phyloP scores from a whole-genome alignment of 2,329 filamentous ascomycete species.

The Hansfordia pulvinata region DNA sequence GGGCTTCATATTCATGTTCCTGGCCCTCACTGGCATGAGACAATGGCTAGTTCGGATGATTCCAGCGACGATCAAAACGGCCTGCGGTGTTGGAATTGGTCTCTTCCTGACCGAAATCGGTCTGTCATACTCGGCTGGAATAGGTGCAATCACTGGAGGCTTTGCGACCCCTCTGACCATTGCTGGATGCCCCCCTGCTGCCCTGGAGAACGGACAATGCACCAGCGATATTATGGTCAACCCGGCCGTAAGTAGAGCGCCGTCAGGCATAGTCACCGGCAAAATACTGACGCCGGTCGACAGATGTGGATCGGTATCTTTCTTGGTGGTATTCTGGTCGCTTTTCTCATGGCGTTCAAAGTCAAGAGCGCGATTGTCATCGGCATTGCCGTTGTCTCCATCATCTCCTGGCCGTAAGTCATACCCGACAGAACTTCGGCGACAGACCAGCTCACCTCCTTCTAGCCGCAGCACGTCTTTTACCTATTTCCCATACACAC shows the following conservation, averaged over 20 bases:
- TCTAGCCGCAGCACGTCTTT: conserved; percentile 48
- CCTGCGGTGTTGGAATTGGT: conserved; percentile 52
- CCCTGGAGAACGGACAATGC: conserved; percentile 37
- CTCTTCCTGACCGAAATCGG: conserved; percentile 51
- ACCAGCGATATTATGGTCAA: conserved; percentile 57
- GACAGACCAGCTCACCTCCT: conserved; percentile 3
- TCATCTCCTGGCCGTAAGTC: conserved; percentile 61
- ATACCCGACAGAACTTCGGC: background rate
- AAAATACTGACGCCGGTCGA: conserved; percentile 7
- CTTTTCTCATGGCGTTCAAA: conserved; percentile 67
- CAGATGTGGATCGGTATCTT: conserved; percentile 79
- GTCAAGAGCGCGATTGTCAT: conserved; percentile 65
- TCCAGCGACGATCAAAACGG: conserved; percentile 50
- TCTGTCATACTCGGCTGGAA: conserved; percentile 66
- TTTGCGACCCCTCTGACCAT: conserved; percentile 58
- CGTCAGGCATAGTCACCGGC: too few species aligned
- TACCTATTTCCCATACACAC: conserved; percentile 58
- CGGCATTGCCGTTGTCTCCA: conserved; percentile 57
- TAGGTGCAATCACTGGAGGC: conserved; percentile 67
- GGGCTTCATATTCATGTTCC: conserved; percentile 49
- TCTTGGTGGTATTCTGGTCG: conserved; percentile 65
- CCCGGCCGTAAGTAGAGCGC: conserved; percentile 40
- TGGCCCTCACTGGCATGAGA: conserved; percentile 54
- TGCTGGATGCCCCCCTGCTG: conserved; percentile 54
- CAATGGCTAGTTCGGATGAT: conserved; percentile 60